Base-by-base conservation (phyloP, 208 protist genomes). In the Leptomonas seymouri region DNA sequence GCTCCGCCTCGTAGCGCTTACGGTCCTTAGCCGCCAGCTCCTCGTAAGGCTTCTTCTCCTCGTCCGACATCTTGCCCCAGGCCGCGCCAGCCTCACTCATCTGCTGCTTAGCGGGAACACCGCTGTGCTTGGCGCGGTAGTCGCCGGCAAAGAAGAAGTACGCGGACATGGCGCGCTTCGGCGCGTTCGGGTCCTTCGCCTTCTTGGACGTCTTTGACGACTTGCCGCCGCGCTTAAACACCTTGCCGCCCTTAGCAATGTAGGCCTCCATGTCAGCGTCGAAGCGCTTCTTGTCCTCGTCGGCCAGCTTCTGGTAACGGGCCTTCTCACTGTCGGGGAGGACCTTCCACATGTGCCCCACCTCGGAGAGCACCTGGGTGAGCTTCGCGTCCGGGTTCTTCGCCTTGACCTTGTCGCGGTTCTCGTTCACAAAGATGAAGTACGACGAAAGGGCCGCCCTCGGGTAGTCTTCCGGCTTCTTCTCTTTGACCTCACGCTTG, bases 391-490 rank as follows among this genome's bases (percentile, higher is more conserved):
- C 80, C 4, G 91, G 88, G 67, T 92, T 85, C 44, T 81, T 49
- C n/a, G 39, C 81, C 80, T 92, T 91, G 20, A 92, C 39, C 53
- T 79, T 81, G 23, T 89, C 83, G 34, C 90, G 81, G 50, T 93
- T 72, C 23, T 95, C 87, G 60, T 85, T 87, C 45, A 42, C 72
- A 61, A 96, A 97, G 20, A 95, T 64, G 42, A 96, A 78, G 76
- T 90, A 97, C 7, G 86, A 48, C 11, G 80, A 82, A 14, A 94
- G 65, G 27, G 89, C 81, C 7, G 74, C 77, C 81, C 96, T 97
- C 50, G 93, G 93, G 71, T 91, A 93, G 71, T 92, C 79, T 14
- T 91, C 87, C 1, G 89, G 89, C 64, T 93, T 96, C 74, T 89
- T 89, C 49, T 61, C 76, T 50, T 85, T 80, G 65, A 85, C 87